Percentiles rank a stretch among this genome's conserved stretches.
These are phyloP conservation scores for Pseudonitzschia delicatissima DNA, from an alignment of 108 stramenopile genomes.

Conservation along the genomic window DNA sequence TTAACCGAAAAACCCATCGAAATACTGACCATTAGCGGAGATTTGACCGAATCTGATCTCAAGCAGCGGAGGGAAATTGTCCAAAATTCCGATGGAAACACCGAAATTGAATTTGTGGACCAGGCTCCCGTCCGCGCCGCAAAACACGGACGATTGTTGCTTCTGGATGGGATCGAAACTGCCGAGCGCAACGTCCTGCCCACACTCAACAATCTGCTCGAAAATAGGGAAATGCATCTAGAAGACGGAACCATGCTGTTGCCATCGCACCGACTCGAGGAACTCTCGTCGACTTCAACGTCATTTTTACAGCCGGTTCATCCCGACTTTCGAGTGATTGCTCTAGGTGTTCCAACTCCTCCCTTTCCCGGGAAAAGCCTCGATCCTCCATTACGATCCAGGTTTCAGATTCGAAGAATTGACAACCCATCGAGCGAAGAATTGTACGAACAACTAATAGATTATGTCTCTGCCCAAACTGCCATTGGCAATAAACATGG, in stretches of 20 bases:
- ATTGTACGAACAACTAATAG: constrained; percentile 13
- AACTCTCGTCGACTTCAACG: constrained; percentile 8
- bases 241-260: constrained; percentile 67
- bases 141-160: constrained; percentile 69
- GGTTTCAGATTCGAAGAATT: constrained; percentile 55
- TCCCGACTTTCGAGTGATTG: constrained; percentile 81
- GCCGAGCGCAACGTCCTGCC: constrained; percentile 86
- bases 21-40: constrained; percentile 58
- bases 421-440: constrained; percentile 24
- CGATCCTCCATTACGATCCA: constrained; percentile 82
- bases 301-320: constrained; percentile 47
- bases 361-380: constrained; percentile 50
- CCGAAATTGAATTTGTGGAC: constrained; percentile 48
- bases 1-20: constrained; percentile 65
- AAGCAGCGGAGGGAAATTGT: constrained; percentile 79
- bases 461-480: not conserved
- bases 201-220: constrained; percentile 83
- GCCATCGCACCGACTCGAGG: constrained; percentile 8
- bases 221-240: constrained; percentile 79
- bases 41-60: constrained; percentile 85
- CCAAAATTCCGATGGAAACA: constrained; percentile 1
- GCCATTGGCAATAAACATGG: not conserved
- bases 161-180: constrained; percentile 87
- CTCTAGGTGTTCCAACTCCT: constrained; percentile 44
- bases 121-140: constrained; percentile 90